Conservation (phyloP, 2,329 filamentous ascomycete genomes). For the Dendryphion nanum region DNA sequence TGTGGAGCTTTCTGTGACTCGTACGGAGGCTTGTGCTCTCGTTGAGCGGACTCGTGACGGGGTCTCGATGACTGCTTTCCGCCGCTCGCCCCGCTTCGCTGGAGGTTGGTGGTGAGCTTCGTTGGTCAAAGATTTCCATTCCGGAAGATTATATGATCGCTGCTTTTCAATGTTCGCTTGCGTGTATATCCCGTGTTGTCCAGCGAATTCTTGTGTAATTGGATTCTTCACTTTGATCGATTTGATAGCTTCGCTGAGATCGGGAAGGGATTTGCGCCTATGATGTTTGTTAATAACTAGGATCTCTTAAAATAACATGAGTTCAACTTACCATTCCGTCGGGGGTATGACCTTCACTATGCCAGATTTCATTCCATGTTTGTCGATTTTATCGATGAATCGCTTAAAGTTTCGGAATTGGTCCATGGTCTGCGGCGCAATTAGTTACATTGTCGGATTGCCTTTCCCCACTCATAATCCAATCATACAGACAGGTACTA, state of each 20-base stretch:
- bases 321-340: constrained; percentile 82
- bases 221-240: constrained; percentile 92
- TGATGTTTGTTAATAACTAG: constrained; percentile 3
- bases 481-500: too few species aligned
- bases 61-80: constrained; percentile 47
- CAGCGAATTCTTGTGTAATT: constrained; percentile 97
- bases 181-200: constrained; percentile 89
- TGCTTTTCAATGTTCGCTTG: constrained; percentile 97
- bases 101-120: constrained; percentile 96
- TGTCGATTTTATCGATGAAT: constrained; percentile 87
- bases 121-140: constrained; percentile 92
- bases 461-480: too few species aligned
- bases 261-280: constrained; percentile 69
- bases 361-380: constrained; percentile 94
- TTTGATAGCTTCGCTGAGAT: constrained; percentile 83
- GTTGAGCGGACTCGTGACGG: constrained; percentile 34
- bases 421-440: constrained; percentile 65
- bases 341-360: constrained; percentile 96
- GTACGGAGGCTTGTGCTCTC: constrained; percentile 27
- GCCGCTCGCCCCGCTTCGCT: constrained; percentile 79
- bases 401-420: constrained; percentile 92
- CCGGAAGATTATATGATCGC: constrained; percentile 90
- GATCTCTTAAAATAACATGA: too few species aligned
- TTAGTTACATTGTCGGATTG: background rate
- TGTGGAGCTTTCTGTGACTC: constrained; percentile 36